phyloP scores from a whole-genome alignment of 1,284 basidiomycete species.

The Tranzscheliella williamsii region DNA sequence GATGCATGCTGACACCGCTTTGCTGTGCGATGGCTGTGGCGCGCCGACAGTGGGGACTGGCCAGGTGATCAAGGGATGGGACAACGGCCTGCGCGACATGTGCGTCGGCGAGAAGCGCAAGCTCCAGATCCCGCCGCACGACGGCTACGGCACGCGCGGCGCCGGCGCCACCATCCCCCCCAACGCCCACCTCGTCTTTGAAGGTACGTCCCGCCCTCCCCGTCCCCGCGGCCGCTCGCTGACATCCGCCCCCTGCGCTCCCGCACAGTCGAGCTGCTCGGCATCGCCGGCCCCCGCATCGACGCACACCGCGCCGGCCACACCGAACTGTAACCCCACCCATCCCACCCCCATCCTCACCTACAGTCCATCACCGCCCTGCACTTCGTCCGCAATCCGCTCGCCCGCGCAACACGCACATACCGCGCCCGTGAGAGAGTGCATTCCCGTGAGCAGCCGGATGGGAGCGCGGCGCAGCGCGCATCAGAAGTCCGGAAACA shows the following conservation, averaged over 20 bases:
- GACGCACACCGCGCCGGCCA: conserved; percentile 12
- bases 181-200: conserved; percentile 82
- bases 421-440: too few species aligned
- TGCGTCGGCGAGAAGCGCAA: conserved; percentile 87
- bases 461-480: too few species aligned
- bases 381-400: too few species aligned
- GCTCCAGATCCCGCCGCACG: conserved; percentile 63
- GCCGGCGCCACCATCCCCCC: conserved; percentile 79
- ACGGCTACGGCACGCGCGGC: conserved; percentile 70
- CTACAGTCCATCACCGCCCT: too few species aligned
- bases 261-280: conserved; percentile 32
- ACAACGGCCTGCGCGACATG: conserved; percentile 69
- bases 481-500: conserved; percentile 57
- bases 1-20: too few species aligned
- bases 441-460: too few species aligned
- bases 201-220: conserved; percentile 63
- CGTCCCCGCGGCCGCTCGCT: neutral
- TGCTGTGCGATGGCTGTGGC: too few species aligned
- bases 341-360: too few species aligned
- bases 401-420: too few species aligned
- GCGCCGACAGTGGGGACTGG: conserved; percentile 73
- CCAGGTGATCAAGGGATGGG: conserved; percentile 74
- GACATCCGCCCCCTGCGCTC: neutral
- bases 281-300: conserved; percentile 28
- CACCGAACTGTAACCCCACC: conserved; percentile 7